A percentile compares a stretch with the other conserved stretches of the same genome.
These are phyloP conservation scores for Gymnopilus dilepis DNA, from an alignment of 768 basidiomycete genomes.

Conservation along the genomic window DNA sequence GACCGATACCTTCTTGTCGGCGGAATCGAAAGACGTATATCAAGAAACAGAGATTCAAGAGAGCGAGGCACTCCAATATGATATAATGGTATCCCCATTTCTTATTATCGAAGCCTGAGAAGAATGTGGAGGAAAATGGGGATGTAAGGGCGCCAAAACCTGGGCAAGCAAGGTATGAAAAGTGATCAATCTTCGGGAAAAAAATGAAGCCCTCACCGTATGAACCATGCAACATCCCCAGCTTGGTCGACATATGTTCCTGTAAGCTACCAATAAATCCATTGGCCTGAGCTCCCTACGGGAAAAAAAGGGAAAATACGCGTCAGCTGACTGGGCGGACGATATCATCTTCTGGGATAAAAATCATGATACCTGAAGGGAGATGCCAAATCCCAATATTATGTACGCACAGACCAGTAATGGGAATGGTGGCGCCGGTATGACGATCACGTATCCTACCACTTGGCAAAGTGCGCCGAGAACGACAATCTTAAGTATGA, in stretches of 20 bases:
- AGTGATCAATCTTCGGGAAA: no score
- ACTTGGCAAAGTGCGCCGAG: conserved; percentile 55
- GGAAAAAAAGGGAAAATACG: neutral
- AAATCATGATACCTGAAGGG: conserved; percentile 46
- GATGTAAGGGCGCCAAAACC: conserved; percentile 68
- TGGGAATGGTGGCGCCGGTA: conserved; percentile 66
- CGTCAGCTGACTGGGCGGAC: no score
- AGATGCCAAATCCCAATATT: conserved; percentile 48
- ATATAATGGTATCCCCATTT: conserved; percentile 83
- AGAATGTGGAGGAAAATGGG: conserved; percentile 82
- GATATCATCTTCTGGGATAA: neutral
- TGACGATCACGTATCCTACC: conserved; percentile 54
- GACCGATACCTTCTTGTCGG: conserved; percentile 62
- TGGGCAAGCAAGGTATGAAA: conserved; percentile 26
- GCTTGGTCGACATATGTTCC: conserved; percentile 61
- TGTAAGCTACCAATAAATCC: conserved; percentile 67
- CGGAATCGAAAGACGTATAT: conserved; percentile 65
- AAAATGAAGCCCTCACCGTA: conserved; percentile 49
- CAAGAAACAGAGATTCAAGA: conserved; percentile 57
- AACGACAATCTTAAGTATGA: conserved; percentile 19
- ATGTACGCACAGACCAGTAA: conserved; percentile 53
- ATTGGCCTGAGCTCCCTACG: conserved; percentile 71
- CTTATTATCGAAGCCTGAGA: conserved; percentile 50
- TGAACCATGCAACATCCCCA: conserved; percentile 69
- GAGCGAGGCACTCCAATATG: conserved; percentile 62